Base-by-base conservation (phyloP, 495 filamentous ascomycete species). In the Xylaria telfairii region DNA sequence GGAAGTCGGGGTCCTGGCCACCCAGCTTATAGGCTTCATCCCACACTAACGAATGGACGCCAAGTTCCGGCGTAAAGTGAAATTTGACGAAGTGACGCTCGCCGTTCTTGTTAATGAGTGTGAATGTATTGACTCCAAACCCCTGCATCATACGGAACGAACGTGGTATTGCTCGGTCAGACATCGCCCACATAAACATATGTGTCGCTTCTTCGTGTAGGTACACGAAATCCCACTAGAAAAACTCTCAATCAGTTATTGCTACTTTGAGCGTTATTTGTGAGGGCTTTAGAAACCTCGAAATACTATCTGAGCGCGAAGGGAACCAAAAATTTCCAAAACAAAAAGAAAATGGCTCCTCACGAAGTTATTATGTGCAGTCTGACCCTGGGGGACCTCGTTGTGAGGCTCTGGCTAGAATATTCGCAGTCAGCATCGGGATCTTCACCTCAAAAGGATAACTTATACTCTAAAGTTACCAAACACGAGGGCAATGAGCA, bases 121-220 rank as follows among this genome's bases (percentile, higher is more conserved):
- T 91, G 76, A 86, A 96, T 0, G 94, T 96, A 77, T 96, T 94
- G 67, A 96, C 93, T 53, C 94, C 93, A 70, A 96, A 96, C 0
- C 94, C 94, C 76, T 96, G 91, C 92, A 96, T 95, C 92, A 95
- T 96, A 13, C 92, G 90, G 75, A 84, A 93, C 3, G 91, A 94
- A 5, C 93, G 87, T 24, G 94, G 94, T 65, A 95, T 95, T 39
- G 84, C 88, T 15, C 92, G 87, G 76, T 96, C 93, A 51, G 87
- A 90, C 91, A 92, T 91, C 61, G 90, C 83, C 92, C 92, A 95
- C 81, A 92, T 88, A 70, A 90, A 92, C 92, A 94, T 95, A 76
- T 96, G 92, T 0, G 92, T 94, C 1, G 92, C 84, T 79, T 96
- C 93, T 2, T 87, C 75, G 74, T 93, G 90, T 70, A 92, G 80